A percentile compares a stretch with the other conserved stretches of the same genome.
Conservation (phyloP, 495 filamentous ascomycete genomes). For the Neurospora cerealis region DNA sequence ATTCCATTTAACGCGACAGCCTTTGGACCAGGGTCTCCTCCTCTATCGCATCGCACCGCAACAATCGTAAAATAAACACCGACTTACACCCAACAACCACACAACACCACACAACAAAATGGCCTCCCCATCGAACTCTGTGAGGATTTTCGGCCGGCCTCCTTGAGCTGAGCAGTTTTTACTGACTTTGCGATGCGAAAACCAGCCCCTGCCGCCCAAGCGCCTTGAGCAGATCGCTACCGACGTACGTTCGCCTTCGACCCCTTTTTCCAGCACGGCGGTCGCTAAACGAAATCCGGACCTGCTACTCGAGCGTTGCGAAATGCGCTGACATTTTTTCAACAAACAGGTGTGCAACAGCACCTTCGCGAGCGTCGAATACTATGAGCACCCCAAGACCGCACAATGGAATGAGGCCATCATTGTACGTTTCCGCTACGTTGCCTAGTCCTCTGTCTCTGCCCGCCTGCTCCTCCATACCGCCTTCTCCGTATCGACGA, state of each 20-base stretch:
- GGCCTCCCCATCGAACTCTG: slow-evolving; percentile 21
- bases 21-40: neutral
- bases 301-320: neutral
- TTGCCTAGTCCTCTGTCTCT: neutral
- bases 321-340: slow-evolving; percentile 12
- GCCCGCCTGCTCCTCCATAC: neutral
- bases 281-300: neutral
- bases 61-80: neutral
- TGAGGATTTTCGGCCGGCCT: slow-evolving; percentile 3
- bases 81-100: slow-evolving; percentile 1
- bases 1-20: neutral
- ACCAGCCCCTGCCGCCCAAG: slow-evolving; percentile 62
- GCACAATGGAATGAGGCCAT: slow-evolving; percentile 81
- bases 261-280: slow-evolving; percentile 1
- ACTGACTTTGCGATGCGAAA: neutral
- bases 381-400: slow-evolving; percentile 75
- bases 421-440: slow-evolving; percentile 52
- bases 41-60: neutral
- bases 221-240: slow-evolving; percentile 75
- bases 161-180: neutral
- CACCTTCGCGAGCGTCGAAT: slow-evolving; percentile 56
- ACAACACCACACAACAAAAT: slow-evolving; percentile 7
- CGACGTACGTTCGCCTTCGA: slow-evolving; percentile 47
- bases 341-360: slow-evolving; percentile 65
- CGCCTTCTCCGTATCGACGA: neutral